A percentile compares a stretch with the other conserved stretches of the same genome.
Conservation (phyloP, 495 filamentous ascomycete species). For the Penicillium macrosclerotiorum region DNA sequence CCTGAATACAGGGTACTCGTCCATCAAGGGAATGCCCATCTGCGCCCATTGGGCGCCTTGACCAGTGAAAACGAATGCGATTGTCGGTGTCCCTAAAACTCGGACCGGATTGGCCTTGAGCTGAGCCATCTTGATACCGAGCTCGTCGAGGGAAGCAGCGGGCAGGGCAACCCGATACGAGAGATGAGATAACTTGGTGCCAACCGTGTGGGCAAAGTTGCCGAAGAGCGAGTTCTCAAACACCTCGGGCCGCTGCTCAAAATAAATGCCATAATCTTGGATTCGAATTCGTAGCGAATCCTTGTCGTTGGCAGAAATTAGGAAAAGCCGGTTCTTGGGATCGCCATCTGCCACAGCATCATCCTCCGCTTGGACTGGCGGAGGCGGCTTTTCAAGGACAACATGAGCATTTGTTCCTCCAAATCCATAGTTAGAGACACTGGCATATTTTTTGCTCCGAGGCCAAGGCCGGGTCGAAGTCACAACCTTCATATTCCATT, state of each 20-base stretch:
- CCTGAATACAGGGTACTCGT: conserved; percentile 24
- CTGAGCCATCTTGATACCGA: conserved; percentile 23
- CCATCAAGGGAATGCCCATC: conserved; percentile 34
- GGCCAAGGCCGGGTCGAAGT: conserved; percentile 19
- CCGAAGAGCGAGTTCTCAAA: conserved; percentile 28
- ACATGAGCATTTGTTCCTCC: conserved; percentile 63
- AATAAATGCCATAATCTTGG: conserved; percentile 30
- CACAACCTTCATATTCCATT: conserved; percentile 27
- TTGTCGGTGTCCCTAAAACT: conserved; percentile 17
- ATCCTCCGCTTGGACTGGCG: conserved; percentile 8
- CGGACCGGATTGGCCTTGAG: conserved; percentile 21
- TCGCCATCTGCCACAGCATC: conserved; percentile 18
- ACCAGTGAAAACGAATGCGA: conserved; percentile 37
- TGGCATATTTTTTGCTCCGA: conserved; percentile 29
- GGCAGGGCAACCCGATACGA: conserved; percentile 25
- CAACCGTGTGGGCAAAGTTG: conserved; percentile 30
- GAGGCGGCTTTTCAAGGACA: conserved; percentile 39
- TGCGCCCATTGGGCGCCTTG: conserved; percentile 44
- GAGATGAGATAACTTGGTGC: conserved; percentile 26
- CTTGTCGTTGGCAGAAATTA: conserved; percentile 32
- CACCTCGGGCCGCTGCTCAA: conserved; percentile 31
- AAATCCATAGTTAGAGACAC: conserved; percentile 64
- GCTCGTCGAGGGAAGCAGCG: conserved; percentile 24
- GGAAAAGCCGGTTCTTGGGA: conserved; percentile 23
- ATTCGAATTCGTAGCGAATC: conserved; percentile 24